A percentile compares a stretch with the other conserved stretches of the same genome.
Conservation (phyloP, 2,329 filamentous ascomycete species). For the Cladosporium sp. region DNA sequence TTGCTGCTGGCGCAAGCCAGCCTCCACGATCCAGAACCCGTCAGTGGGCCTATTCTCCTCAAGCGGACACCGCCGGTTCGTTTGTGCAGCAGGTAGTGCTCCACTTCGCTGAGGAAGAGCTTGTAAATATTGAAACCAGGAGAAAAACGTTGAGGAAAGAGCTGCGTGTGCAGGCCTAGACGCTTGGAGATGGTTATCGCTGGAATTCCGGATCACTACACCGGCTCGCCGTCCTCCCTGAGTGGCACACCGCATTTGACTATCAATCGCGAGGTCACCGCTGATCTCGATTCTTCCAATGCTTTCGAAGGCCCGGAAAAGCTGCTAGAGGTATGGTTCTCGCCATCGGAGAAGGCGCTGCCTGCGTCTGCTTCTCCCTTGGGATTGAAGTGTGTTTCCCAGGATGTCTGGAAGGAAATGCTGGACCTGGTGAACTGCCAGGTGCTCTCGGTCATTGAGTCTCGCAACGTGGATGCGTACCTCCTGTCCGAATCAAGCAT, state of each 20-base stretch:
- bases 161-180: constrained; percentile 5
- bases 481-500: constrained; percentile 98
- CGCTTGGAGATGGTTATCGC: constrained; percentile 72
- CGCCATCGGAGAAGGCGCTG: constrained; percentile 66
- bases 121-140: constrained; percentile 2
- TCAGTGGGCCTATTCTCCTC: constrained; percentile 87
- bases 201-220: constrained; percentile 73
- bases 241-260: constrained; percentile 82
- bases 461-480: constrained; percentile 92
- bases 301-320: constrained; percentile 98
- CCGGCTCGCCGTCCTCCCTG: constrained; percentile 65
- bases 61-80: constrained; percentile 68
- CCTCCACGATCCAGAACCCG: constrained; percentile 51
- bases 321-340: constrained; percentile 97
- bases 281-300: constrained; percentile 85
- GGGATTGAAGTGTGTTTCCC: constrained; percentile 79
- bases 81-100: constrained; percentile 98
- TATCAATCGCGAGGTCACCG: constrained; percentile 89
- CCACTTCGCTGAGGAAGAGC: constrained; percentile 44
- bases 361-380: constrained; percentile 63
- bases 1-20: constrained; percentile 86
- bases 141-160: neutral
- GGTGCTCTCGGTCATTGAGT: constrained; percentile 87
- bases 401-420: constrained; percentile 91
- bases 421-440: constrained; percentile 98